Conservation (phyloP, 1,139 yeast species). For the Hansenula sp. region DNA sequence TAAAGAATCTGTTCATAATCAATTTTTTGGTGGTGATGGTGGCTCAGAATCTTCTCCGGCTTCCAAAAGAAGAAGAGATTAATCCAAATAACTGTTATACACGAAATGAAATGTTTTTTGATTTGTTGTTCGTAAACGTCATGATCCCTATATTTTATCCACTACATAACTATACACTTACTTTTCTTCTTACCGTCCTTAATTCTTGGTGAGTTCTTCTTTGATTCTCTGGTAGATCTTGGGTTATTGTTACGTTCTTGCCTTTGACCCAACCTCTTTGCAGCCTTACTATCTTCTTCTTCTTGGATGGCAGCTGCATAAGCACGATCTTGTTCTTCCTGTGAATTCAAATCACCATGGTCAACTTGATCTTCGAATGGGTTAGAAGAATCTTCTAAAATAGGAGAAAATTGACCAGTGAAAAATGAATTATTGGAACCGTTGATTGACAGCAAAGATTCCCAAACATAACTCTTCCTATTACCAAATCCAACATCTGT, state of each 20-base stretch:
- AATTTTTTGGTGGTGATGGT: conserved; percentile 23
- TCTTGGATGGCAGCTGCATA: conserved; percentile 55
- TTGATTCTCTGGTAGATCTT: conserved; percentile 3
- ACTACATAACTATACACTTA: conserved; percentile 22
- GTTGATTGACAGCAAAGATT: conserved; percentile 57
- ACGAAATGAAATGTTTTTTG: conserved; percentile 5
- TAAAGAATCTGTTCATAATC: conserved; percentile 57
- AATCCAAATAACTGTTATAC: neutral
- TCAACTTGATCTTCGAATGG: conserved; percentile 17
- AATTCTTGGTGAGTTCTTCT: conserved; percentile 1
- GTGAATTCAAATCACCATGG: conserved; percentile 19
- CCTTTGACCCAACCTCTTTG: conserved; percentile 40
- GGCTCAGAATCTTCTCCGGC: conserved; percentile 13
- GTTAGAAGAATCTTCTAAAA: conserved; percentile 19
- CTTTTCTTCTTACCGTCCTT: conserved; percentile 11
- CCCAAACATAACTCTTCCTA: conserved; percentile 65
- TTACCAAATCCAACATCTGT: conserved; percentile 67
- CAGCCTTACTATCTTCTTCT: conserved; percentile 56
- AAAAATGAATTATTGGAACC: conserved; percentile 69
- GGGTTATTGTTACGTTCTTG: conserved; percentile 1
- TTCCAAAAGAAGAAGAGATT: conserved; percentile 24
- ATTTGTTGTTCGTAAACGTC: neutral
- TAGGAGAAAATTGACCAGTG: conserved; percentile 54
- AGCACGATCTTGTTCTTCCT: conserved; percentile 28
- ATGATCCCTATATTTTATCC: too few relatives aligned